Conservation (phyloP, 305 asterid species). For the Fraxinus paxiana region DNA sequence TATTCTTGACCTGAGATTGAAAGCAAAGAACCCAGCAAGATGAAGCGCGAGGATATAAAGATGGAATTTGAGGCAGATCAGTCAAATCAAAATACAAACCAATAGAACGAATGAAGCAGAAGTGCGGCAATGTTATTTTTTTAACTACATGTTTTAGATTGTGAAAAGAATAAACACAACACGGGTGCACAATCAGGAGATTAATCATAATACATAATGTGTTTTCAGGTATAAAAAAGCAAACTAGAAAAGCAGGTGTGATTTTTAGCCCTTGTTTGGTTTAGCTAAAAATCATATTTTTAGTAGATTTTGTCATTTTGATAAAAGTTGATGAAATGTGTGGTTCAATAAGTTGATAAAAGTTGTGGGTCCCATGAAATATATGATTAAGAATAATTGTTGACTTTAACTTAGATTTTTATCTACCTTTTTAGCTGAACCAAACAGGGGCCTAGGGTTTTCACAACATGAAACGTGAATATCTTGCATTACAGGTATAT, state of each 20-base stretch:
- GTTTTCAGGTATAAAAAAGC: constrained; percentile 15
- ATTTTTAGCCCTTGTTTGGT: neutral
- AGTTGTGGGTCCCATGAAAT: neutral
- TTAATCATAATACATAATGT: neutral
- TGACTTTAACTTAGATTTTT: neutral
- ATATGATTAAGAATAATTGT: neutral
- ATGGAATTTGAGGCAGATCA: constrained; percentile 4
- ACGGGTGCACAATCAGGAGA: neutral
- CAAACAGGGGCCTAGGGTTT: neutral
- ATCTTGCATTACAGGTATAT: neutral
- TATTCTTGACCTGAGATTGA: constrained; percentile 54
- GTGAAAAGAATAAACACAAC: constrained; percentile 6
- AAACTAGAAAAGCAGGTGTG: constrained; percentile 14
- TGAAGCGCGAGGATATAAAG: constrained; percentile 12
- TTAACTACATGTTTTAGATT: neutral
- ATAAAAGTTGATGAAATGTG: neutral
- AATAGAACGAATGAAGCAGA: neutral
- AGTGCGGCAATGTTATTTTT: constrained; percentile 5
- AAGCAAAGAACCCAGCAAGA: constrained; percentile 25
- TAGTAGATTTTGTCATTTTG: neutral
- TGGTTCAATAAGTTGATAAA: no score
- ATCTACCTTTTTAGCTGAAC: neutral
- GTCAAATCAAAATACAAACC: constrained; percentile 11
- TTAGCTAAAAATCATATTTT: neutral
- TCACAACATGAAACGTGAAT: neutral